Evolutionary conservation across 768 basidiomycete genomes (phyloP), one percentile per base, ranked within the genome.

Genomic region (Mycena olivaceomarginata): DNA sequence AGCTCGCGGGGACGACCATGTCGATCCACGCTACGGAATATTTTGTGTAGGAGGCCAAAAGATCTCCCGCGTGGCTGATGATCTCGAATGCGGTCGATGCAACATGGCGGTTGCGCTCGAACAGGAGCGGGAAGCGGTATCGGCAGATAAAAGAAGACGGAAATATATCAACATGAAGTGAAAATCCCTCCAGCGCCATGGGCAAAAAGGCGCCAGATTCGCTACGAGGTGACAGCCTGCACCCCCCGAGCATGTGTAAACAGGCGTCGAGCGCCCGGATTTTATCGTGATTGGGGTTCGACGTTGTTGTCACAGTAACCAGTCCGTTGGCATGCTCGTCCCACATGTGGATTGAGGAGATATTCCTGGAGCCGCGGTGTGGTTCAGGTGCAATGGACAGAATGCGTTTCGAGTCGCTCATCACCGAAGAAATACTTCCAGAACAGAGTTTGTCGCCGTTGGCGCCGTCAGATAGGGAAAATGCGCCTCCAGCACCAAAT

Each of bases 241-340:
- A 72, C 1, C 83, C 82, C 20, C 83, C 86, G 56, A 86, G 83
- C 84, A 84, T 82, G 68, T 86, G 86, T 22, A 86, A 77, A 57
- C 85, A 86, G 15, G 86, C 83, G 68, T 86, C 86, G 45, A 86
- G 75, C 72, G 85, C 85, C 20, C 86, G 81, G 68, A 85, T 84
- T 56, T 82, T 82, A 69, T 86, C 85, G 45, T 83, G 82, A 20
- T 80, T 77, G 16, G 75, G 73, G 67, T 81, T 80, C 25, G 65
- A 51, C 2, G 84, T 82, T 8, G 77, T 77, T 13, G 78, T 70
- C 12, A 86, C 75, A 1, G 60, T 69, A 46, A 86, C 80, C 59
- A 82, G 74, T 12, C 82, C 86, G 41, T 85, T 84, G 6, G 83
- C 84, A 63, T 84, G 83, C 67, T 83, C 81, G 2, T 82, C 81